These are phyloP conservation scores for Setaria italica DNA, from an alignment of 202 grass and related monocot species.

Conservation along the genomic window DNA sequence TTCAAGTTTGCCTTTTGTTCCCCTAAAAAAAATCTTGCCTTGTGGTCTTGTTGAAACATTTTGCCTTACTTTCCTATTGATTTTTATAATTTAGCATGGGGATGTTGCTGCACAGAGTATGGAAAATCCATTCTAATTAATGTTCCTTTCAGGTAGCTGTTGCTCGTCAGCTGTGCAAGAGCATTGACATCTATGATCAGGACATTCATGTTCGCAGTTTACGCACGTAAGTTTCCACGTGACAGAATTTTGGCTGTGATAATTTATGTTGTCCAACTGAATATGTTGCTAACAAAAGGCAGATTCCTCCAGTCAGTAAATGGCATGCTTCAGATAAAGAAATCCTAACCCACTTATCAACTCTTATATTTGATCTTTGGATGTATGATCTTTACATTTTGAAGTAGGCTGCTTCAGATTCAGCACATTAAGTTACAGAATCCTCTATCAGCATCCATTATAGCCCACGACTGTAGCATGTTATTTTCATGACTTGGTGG, in stretches of 20 bases:
- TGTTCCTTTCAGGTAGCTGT: conserved; percentile 78
- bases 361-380: conserved; percentile 5
- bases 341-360: background rate
- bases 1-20: background rate
- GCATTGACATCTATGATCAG: conserved; percentile 89
- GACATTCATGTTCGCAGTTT: conserved; percentile 93
- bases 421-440: background rate
- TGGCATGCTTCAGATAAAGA: background rate
- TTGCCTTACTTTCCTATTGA: conserved; percentile 9
- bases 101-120: background rate
- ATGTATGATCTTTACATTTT: conserved; percentile 21
- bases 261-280: background rate
- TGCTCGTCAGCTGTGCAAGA: conserved; percentile 87
- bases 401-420: conserved; percentile 11
- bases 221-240: conserved; percentile 61
- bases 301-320: background rate
- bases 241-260: background rate
- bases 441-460: conserved; percentile 10
- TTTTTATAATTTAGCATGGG: conserved; percentile 21
- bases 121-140: conserved; percentile 25
- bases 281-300: conserved; percentile 14
- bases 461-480: background rate
- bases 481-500: conserved; percentile 16
- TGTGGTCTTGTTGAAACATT: conserved; percentile 3
- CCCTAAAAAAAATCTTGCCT: background rate